Conservation (phyloP, 2,329 filamentous ascomycete species). For the Alternaria metachromatica region DNA sequence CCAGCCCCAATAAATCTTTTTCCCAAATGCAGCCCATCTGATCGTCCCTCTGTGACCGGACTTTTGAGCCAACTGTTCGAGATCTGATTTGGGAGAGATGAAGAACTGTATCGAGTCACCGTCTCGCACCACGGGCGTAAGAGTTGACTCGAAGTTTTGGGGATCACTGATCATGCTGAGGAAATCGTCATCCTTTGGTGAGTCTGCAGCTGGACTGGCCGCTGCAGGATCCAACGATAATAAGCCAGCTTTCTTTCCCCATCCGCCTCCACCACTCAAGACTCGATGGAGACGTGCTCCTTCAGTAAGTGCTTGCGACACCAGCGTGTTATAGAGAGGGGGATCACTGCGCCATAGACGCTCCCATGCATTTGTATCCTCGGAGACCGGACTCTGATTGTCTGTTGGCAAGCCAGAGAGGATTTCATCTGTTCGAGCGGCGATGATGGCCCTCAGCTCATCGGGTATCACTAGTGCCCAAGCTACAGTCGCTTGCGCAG, state of each 20-base stretch:
- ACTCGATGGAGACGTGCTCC: slow-evolving; percentile 55
- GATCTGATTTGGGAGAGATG: slow-evolving; percentile 22
- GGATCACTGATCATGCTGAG: slow-evolving; percentile 24
- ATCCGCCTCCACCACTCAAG: slow-evolving; percentile 83
- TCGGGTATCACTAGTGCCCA: slow-evolving; percentile 74
- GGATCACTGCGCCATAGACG: slow-evolving; percentile 30
- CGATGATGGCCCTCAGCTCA: neutral
- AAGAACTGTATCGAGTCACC: slow-evolving; percentile 65
- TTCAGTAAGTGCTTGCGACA: slow-evolving; percentile 24
- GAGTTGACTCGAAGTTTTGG: slow-evolving; percentile 44
- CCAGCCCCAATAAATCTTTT: slow-evolving; percentile 22
- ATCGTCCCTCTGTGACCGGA: neutral
- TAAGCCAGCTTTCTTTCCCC: slow-evolving; percentile 80
- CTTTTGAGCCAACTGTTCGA: neutral
- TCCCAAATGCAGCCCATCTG: neutral
- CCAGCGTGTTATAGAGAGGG: slow-evolving; percentile 26
- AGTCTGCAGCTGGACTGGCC: slow-evolving; percentile 1
- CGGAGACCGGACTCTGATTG: neutral
- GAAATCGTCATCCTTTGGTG: slow-evolving; percentile 1
- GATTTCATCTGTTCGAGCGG: slow-evolving; percentile 10
- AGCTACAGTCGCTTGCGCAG: slow-evolving; percentile 63
- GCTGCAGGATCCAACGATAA: slow-evolving; percentile 73
- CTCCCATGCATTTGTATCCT: slow-evolving; percentile 14
- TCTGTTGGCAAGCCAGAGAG: slow-evolving; percentile 4
- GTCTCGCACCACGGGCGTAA: slow-evolving; percentile 65